Base-by-base conservation (phyloP, 257 asterid genomes). In the Rhazya stricta region DNA sequence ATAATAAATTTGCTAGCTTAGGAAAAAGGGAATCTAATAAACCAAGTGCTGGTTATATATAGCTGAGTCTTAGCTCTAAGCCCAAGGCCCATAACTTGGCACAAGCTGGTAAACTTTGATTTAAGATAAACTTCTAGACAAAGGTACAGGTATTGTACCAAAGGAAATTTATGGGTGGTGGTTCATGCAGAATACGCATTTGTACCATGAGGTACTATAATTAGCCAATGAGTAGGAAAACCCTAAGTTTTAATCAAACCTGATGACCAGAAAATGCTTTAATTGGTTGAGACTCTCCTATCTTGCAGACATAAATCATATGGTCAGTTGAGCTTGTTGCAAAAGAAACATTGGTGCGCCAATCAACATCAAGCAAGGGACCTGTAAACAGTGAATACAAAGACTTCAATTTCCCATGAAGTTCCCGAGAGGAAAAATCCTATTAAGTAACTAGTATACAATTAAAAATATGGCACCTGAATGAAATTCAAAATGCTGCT, bases 261-360 rank as follows among this genome's bases (percentile, higher is more conserved):
- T 79, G 72, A 79, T 79, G 84, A 36, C 79, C 82, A 18, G 81
- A 75, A 67, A 83, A 83, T 3, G 69, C 48, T 58, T 77, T 79
- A 46, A 79, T 36, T 34, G 86, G 83, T 29, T 3, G 32, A 63
- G 57, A 46, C 50, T 76, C 79, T 48, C 84, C 79, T 6, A 83
- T 66, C 72, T 69, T 79, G 71, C 75, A 79, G 51, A 83, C 78
- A 65, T 76, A 62, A 13, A 83, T 79, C 82, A 67, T 70, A 65
- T 69, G 46, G 70, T 83, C 86, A 21, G 75, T 62, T 29, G 86
- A 79, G 83, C 86, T 36, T 46, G 86, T 79, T 27, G 86, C 86
- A 70, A 83, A 83, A 15, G 84, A 68, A 70, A 50, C 75, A 74
- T 79, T 74, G 54, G 50, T 74, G 42, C 72, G 67, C 86, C 86